Evolutionary conservation across 768 basidiomycete genomes (phyloP).

Genomic region (Mycena maculata): DNA sequence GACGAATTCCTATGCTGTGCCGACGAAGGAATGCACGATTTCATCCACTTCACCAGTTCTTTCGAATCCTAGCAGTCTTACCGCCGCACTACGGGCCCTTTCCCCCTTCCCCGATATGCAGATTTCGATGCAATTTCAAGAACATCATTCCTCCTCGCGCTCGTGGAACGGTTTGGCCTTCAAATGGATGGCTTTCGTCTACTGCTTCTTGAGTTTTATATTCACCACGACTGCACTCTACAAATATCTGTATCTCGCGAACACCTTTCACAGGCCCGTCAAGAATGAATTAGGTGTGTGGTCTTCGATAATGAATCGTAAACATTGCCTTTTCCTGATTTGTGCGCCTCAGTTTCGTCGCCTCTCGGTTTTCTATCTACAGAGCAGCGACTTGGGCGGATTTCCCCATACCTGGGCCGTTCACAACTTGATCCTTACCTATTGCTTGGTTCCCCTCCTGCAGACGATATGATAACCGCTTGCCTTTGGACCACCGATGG

Average conservation of each 20-base stretch:
- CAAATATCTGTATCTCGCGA: constrained; percentile 22
- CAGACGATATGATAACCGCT: constrained; percentile 50
- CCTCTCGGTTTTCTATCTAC: constrained; percentile 44
- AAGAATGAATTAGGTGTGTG: constrained; percentile 8
- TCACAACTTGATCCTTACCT: constrained; percentile 51
- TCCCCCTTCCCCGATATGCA: constrained; percentile 25
- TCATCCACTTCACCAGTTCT: constrained; percentile 13
- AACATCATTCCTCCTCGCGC: constrained; percentile 37
- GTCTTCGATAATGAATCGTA: background rate
- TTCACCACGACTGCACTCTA: constrained; percentile 51
- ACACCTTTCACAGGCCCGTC: background rate
- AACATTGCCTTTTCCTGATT: background rate
- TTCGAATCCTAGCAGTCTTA: constrained; percentile 25
- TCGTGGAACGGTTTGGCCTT: constrained; percentile 45
- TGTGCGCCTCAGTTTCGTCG: constrained; percentile 21
- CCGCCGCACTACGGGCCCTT: constrained; percentile 29
- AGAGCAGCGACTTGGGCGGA: constrained; percentile 49
- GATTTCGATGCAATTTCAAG: constrained; percentile 23
- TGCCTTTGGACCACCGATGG: constrained; percentile 61
- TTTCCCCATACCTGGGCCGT: constrained; percentile 44
- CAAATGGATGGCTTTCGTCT: constrained; percentile 49
- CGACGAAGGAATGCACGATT: constrained; percentile 4
- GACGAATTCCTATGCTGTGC: constrained; percentile 27
- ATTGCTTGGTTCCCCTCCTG: constrained; percentile 36
- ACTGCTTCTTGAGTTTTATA: constrained; percentile 55